Percentiles rank a stretch among this genome's conserved stretches.
These are phyloP conservation scores for Sporisorium reilianum DNA, from an alignment of 1,284 basidiomycete species.

Conservation along the genomic window DNA sequence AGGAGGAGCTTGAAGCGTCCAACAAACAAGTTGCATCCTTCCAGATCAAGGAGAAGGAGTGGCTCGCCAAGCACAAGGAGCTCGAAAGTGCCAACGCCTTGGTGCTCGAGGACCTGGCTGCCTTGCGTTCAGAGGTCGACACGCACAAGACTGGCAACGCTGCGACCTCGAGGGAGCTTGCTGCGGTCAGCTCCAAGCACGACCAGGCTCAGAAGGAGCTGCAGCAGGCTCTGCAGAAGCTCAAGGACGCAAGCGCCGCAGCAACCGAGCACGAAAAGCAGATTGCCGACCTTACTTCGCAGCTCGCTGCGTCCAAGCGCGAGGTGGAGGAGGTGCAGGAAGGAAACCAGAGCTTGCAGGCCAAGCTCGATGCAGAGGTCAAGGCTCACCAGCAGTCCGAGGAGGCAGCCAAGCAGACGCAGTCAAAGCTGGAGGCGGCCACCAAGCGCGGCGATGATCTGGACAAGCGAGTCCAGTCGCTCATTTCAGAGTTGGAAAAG, in stretches of 20 bases:
- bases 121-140: conserved; percentile 24
- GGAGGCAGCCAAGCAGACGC: conserved; percentile 6
- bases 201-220: conserved; percentile 22
- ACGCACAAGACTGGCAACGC: conserved; percentile 25
- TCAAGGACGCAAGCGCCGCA: conserved; percentile 14
- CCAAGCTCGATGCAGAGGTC: conserved; percentile 25
- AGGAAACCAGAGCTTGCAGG: conserved; percentile 16
- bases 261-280: conserved; percentile 20
- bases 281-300: conserved; percentile 21
- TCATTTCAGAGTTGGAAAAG: conserved; percentile 23
- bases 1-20: conserved; percentile 27
- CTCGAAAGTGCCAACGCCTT: conserved; percentile 23
- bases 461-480: conserved; percentile 17
- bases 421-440: conserved; percentile 18
- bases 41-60: conserved; percentile 26
- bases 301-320: conserved; percentile 16
- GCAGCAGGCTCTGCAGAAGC: conserved; percentile 20
- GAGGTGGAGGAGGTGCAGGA: conserved; percentile 20
- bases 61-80: conserved; percentile 34
- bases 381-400: conserved; percentile 24
- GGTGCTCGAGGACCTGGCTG: conserved; percentile 20
- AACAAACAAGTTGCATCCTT: conserved; percentile 25
- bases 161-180: conserved; percentile 22
- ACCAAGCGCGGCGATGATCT: conserved; percentile 27
- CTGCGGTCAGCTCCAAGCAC: conserved; percentile 24